These are phyloP conservation scores for Erigeron canadensis DNA, from an alignment of 129 eudicot genomes.

Conservation along the genomic window DNA sequence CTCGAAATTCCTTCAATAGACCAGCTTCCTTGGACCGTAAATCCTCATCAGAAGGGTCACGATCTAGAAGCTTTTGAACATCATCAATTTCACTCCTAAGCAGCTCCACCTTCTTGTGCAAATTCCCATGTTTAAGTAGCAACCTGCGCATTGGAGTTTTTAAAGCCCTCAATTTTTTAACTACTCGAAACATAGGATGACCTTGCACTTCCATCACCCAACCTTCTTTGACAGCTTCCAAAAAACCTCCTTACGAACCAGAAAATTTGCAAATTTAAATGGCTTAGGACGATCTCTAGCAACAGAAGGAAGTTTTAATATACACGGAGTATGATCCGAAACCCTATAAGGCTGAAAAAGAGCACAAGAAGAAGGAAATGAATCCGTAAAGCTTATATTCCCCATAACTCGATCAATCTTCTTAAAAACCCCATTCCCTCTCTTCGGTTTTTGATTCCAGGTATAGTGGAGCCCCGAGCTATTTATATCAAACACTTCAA, in stretches of 20 bases:
- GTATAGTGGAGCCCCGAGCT: background rate
- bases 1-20: too few relatives aligned
- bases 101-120: too few relatives aligned
- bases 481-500: background rate
- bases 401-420: background rate
- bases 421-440: rapidly evolving
- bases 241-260: background rate
- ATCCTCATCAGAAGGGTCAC: too few relatives aligned
- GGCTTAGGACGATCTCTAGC: background rate
- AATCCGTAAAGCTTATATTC: rapidly evolving
- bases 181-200: background rate
- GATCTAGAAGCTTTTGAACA: too few relatives aligned
- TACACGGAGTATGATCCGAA: background rate
- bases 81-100: too few relatives aligned
- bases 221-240: background rate
- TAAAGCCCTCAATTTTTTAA: background rate
- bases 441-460: background rate
- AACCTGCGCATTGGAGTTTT: background rate
- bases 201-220: background rate
- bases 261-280: background rate
- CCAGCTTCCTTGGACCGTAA: too few relatives aligned
- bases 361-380: background rate
- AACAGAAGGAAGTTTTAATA: background rate
- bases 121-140: background rate
- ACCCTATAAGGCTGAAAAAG: background rate